phyloP scores from a whole-genome alignment of 257 asterid species.

The Marsdenia floribunda region DNA sequence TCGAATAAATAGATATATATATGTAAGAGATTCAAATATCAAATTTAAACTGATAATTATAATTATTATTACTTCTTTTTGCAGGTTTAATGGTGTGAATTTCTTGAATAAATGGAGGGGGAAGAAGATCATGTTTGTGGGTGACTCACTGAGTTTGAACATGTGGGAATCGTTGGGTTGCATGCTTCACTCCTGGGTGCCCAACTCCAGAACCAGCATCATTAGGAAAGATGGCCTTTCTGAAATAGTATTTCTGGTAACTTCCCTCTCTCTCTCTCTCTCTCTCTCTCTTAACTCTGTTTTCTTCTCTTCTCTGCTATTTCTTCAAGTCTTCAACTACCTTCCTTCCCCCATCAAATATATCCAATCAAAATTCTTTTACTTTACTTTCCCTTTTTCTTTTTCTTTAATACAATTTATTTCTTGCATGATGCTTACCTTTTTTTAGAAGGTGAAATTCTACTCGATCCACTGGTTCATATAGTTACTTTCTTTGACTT shows the following conservation, averaged over 20 bases:
- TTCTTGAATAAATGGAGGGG: slow-evolving; percentile 85
- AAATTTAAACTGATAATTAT: too few species aligned
- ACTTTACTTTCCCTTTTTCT: neutral
- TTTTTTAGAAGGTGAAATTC: slow-evolving; percentile 2
- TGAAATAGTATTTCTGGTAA: slow-evolving; percentile 61
- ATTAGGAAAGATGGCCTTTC: slow-evolving; percentile 36
- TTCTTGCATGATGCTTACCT: slow-evolving; percentile 28
- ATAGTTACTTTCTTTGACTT: too few species aligned
- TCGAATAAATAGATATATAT: neutral
- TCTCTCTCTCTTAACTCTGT: neutral
- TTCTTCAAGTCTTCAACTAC: neutral
- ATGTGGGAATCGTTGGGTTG: slow-evolving; percentile 96
- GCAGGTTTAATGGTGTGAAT: slow-evolving; percentile 71
- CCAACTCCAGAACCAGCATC: slow-evolving; percentile 42
- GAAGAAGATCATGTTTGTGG: slow-evolving; percentile 91
- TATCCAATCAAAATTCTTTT: slow-evolving; percentile 5
- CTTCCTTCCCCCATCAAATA: neutral
- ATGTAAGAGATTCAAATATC: too few species aligned
- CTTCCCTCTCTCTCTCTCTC: neutral
- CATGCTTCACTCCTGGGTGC: slow-evolving; percentile 77
- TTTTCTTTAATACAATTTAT: neutral
- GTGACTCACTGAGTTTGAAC: slow-evolving; percentile 92
- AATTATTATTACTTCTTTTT: neutral
- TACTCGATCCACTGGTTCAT: too few species aligned
- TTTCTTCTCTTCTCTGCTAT: neutral